phyloP scores from a whole-genome alignment of 2,329 filamentous ascomycete species.

The Arthrobotrys sphaeroides region DNA sequence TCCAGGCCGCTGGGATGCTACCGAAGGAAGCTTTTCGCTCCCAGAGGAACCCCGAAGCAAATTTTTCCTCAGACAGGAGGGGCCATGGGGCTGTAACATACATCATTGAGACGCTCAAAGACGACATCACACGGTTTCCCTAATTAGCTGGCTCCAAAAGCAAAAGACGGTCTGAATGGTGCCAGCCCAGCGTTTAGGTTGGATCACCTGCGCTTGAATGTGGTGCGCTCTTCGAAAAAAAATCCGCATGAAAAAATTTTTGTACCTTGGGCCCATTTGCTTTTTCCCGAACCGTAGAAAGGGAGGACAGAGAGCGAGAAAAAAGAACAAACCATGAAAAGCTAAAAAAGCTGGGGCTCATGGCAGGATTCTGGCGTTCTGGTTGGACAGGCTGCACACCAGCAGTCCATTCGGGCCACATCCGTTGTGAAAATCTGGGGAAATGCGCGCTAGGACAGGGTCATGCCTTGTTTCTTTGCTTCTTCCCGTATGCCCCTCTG shows the following conservation, averaged over 20 bases:
- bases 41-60: slow-evolving; percentile 39
- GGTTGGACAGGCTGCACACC: slow-evolving; percentile 39
- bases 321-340: slow-evolving; percentile 25
- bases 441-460: slow-evolving; percentile 52
- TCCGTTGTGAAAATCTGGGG: slow-evolving; percentile 53
- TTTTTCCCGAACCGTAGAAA: slow-evolving; percentile 39
- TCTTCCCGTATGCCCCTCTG: slow-evolving; percentile 31
- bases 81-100: slow-evolving; percentile 18
- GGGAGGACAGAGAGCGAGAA: slow-evolving; percentile 30
- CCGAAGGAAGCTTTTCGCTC: slow-evolving; percentile 32
- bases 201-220: slow-evolving; percentile 39
- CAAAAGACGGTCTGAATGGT: slow-evolving; percentile 20
- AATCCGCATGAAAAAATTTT: slow-evolving; percentile 36
- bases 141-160: slow-evolving; percentile 16
- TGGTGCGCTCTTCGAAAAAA: slow-evolving; percentile 46
- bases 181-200: slow-evolving; percentile 21
- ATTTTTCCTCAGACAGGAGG: slow-evolving; percentile 21
- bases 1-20: slow-evolving; percentile 41
- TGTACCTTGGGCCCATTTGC: slow-evolving; percentile 30
- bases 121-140: slow-evolving; percentile 48
- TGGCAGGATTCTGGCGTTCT: slow-evolving; percentile 46
- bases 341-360: slow-evolving; percentile 37
- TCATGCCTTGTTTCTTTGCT: slow-evolving; percentile 49
- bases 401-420: slow-evolving; percentile 52
- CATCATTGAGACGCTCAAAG: slow-evolving; percentile 41